Conservation (phyloP, 129 eudicot species). For the Glebionis coronaria region DNA sequence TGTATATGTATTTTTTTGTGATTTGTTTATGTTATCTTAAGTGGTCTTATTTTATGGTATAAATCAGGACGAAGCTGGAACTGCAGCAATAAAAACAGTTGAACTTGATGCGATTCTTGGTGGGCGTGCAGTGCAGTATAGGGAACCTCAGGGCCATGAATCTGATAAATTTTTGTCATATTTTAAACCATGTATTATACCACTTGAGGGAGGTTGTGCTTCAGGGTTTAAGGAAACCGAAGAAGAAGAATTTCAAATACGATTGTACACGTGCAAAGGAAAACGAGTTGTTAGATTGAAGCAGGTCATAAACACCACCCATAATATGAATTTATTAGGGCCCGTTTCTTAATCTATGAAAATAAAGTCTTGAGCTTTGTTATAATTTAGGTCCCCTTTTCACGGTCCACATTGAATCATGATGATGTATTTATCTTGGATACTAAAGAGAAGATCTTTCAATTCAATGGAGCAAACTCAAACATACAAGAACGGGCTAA, state of each 20-base stretch:
- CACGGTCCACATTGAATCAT: slow-evolving; percentile 82
- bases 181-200: slow-evolving; percentile 93
- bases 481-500: slow-evolving; percentile 91
- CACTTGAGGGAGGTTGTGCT: slow-evolving; percentile 96
- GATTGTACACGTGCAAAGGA: slow-evolving; percentile 83
- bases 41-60: neutral
- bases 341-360: slow-evolving; percentile 11
- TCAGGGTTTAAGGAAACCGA: slow-evolving; percentile 87
- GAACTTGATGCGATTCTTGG: slow-evolving; percentile 97
- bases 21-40: neutral
- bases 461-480: slow-evolving; percentile 89
- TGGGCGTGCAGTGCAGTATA: slow-evolving; percentile 93
- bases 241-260: slow-evolving; percentile 93
- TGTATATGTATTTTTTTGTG: neutral
- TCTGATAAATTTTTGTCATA: slow-evolving; percentile 92
- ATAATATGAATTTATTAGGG: neutral
- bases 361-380: slow-evolving; percentile 1
- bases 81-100: slow-evolving; percentile 95
- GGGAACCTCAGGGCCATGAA: slow-evolving; percentile 93
- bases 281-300: slow-evolving; percentile 86
- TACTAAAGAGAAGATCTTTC: slow-evolving; percentile 78
- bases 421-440: slow-evolving; percentile 91
- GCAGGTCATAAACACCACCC: slow-evolving; percentile 51
- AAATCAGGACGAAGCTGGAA: slow-evolving; percentile 93
- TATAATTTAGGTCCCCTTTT: slow-evolving; percentile 68